Base-by-base conservation (phyloP, 177 flowering plant species). In the Vitis hybrid region DNA sequence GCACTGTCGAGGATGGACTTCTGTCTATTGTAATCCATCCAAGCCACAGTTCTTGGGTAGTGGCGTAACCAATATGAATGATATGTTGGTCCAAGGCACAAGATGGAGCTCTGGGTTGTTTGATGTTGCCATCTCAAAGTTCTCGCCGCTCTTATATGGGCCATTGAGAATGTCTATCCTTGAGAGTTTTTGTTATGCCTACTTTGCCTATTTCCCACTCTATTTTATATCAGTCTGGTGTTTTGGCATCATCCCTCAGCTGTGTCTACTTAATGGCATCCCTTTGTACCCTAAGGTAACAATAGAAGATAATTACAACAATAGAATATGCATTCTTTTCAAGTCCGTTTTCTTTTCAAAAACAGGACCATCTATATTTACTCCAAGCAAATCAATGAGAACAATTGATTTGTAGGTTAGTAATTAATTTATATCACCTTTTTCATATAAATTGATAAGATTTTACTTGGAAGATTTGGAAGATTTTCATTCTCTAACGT, bases 1-100 rank as follows among this genome's bases (percentile, higher is more conserved):
- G 55, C 89, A 89, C 23, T 80, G 86, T 63, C 70, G 78, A 70
- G 91, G 90, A 4, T 86, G 89, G 90, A 81, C 7, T 0, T 87
- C 92, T 0, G 81, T 82, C 8, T 83, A 67, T 51, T 67, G n/a
- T 23, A 52, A 80, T 51, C 90, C 89, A 18, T 1, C 69, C 15
- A 80, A 74, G 77, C 87, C 93, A 30, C 71, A 77, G 7, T 91
- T 91, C 70, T 48, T 87, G 62, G 93, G 96, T 1, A 59, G 68
- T 26, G 67, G 79, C 0, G 62, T 87, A 13, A 82, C 80, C 14
- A 82, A 70, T 68, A 19, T 87, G 34, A 78, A 67, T 49, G 90
- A 86, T 56, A 0, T 34, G 1, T 57, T 87, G 62, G 65, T 77
- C 67, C 93, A 91, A 52, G 59, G 70, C 67, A 80, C 77, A 2